Base-by-base conservation (phyloP, 352 stramenopile species). In the Globisporangium paroecandrum region DNA sequence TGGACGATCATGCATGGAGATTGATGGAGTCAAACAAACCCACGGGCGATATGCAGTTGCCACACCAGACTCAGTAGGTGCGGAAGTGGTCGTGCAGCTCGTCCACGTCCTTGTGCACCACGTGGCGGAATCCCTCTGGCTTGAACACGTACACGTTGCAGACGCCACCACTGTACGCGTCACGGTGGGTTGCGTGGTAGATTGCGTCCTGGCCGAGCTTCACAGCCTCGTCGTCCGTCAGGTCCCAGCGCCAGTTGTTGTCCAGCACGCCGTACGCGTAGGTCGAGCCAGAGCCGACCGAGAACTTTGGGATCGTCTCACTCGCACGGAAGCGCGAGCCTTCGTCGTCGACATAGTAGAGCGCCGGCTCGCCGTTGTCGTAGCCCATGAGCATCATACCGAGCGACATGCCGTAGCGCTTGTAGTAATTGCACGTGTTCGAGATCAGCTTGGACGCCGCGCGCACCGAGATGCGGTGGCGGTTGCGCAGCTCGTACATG, bases 261-360 rank as follows among this genome's bases (percentile, higher is more conserved):
- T 99, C 98, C 46, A 99, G 83, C 41, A 99, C 92, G 74, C 98
- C 98, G 77, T 99, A 99, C 10, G 98, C 97, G 85, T 99, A 99
- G 15, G 97, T 99, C 29, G 96, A 99, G 56, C 98, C 98, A 36
- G 94, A 99, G 54, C 98, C 98, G 41, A 99, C 98, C 47, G 94
- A 99, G 80, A 99, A 99, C 79, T 98, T 98, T 73, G 97, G 89
- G 47, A 97, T 89, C 66, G 92, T 80, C 69, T 94, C 88, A 53
- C 97, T 98, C 25, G 97, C 98, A 69, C 98, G 92, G 49, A 99
- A 94, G 54, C 98, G 89, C 15, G 97, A 99, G 64, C 97, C 98
- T 76, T 99, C 98, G 74, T 99, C 96, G 81, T 99, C 98, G n/a
- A 99, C 97, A 75, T 99, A 99, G 82, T 99, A 99, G 22, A 99